phyloP scores from a whole-genome alignment of 352 stramenopile species.

The Blastocystis sp. region DNA sequence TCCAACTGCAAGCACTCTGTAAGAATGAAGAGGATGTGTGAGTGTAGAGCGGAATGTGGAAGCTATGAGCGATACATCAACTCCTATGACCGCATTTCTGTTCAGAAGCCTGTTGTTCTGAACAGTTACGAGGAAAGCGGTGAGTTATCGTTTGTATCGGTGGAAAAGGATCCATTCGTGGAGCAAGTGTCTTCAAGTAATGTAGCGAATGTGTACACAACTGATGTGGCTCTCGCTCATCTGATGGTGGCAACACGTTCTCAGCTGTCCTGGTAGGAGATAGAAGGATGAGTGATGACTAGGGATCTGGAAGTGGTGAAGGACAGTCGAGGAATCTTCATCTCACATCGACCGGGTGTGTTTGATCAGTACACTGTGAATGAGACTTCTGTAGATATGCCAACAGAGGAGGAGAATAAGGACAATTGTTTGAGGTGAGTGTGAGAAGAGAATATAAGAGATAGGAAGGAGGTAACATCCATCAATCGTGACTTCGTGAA shows the following conservation, averaged over 20 bases:
- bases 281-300: background rate
- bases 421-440: slow-evolving; percentile 3
- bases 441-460: background rate
- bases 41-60: slow-evolving; percentile 72
- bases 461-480: background rate
- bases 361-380: slow-evolving; percentile 78
- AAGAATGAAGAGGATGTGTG: no score
- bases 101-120: slow-evolving; percentile 73
- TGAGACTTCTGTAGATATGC: slow-evolving; percentile 75
- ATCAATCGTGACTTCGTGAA: slow-evolving; percentile 20
- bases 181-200: slow-evolving; percentile 80
- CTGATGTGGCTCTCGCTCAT: slow-evolving; percentile 87
- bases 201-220: slow-evolving; percentile 86
- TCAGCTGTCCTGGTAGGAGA: slow-evolving; percentile 83
- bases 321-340: slow-evolving; percentile 75
- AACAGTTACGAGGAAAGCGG: slow-evolving; percentile 73
- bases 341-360: slow-evolving; percentile 77
- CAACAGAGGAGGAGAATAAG: slow-evolving; percentile 70
- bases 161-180: slow-evolving; percentile 87
- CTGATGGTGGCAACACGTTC: slow-evolving; percentile 87
- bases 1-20: background rate
- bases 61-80: slow-evolving; percentile 86
- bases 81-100: slow-evolving; percentile 82
- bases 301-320: slow-evolving; percentile 45
- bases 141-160: slow-evolving; percentile 89